These are phyloP conservation scores for Barnettozyma sp. DNA, from an alignment of 805 yeast species.

Conservation along the genomic window DNA sequence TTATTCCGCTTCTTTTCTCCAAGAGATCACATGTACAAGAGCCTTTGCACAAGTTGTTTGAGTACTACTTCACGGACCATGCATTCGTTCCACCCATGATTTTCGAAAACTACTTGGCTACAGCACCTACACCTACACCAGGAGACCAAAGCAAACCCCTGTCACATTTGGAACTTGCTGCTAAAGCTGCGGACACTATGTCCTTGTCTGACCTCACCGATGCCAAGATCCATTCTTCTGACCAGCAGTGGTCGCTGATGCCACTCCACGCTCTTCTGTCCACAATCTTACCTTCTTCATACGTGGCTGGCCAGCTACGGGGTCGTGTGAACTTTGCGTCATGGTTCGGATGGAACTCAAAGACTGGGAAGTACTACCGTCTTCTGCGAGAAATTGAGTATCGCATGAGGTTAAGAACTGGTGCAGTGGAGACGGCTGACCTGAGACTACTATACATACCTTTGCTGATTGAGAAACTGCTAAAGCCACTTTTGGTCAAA, in stretches of 20 bases:
- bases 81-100: constrained; percentile 94
- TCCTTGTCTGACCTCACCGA: constrained; percentile 83
- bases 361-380: constrained; percentile 69
- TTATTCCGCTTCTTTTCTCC: constrained; percentile 58
- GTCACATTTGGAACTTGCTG: constrained; percentile 54
- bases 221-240: constrained; percentile 75
- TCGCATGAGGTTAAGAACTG: constrained; percentile 74
- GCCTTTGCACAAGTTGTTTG: constrained; percentile 73
- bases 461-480: constrained; percentile 46
- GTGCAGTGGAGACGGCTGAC: constrained; percentile 70
- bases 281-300: constrained; percentile 70
- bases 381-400: constrained; percentile 82
- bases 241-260: constrained; percentile 89
- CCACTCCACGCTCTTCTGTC: constrained; percentile 89
- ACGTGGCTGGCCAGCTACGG: constrained; percentile 61
- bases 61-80: constrained; percentile 86
- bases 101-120: constrained; percentile 80
- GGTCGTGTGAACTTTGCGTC: constrained; percentile 74
- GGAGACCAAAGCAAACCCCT: constrained; percentile 11
- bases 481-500: constrained; percentile 44
- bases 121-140: constrained; percentile 49
- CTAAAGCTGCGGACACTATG: constrained; percentile 79
- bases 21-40: constrained; percentile 51
- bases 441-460: constrained; percentile 75
- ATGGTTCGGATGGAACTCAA: constrained; percentile 89